Evolutionary conservation across 345 rosid species (phyloP).

Genomic region (Murraya paniculata): DNA sequence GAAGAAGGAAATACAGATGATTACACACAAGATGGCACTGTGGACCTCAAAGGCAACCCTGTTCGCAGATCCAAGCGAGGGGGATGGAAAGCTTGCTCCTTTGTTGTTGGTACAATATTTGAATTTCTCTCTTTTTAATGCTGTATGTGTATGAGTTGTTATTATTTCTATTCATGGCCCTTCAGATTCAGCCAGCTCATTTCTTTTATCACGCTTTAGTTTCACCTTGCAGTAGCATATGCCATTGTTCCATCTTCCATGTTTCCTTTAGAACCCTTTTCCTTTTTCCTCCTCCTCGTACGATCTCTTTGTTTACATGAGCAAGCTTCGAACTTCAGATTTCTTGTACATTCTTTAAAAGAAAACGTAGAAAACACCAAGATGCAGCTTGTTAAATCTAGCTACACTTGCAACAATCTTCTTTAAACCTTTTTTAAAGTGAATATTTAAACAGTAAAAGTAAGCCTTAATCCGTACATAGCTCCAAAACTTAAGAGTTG

Average conservation of each 20-base stretch:
- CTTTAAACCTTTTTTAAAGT: not conserved
- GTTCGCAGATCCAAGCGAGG: slow-evolving; percentile 76
- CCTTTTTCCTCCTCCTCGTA: not conserved
- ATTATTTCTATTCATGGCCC: not conserved
- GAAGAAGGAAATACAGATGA: slow-evolving; percentile 46
- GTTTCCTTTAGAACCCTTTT: not conserved
- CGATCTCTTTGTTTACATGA: too few species aligned
- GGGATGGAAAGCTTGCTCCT: slow-evolving; percentile 86
- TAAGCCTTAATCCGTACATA: not conserved
- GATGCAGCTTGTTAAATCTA: not conserved
- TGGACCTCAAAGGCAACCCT: slow-evolving; percentile 79
- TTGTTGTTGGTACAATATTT: slow-evolving; percentile 58
- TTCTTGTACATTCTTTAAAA: not conserved
- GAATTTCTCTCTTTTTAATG: not conserved
- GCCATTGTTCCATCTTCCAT: not conserved
- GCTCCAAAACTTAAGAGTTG: not conserved
- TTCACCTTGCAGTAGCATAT: not conserved
- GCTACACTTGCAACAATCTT: not conserved
- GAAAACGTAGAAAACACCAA: too few species aligned
- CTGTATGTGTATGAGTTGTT: not conserved
- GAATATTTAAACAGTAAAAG: not conserved
- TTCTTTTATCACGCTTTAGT: not conserved
- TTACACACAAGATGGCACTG: slow-evolving; percentile 89
- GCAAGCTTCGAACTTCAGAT: not conserved
- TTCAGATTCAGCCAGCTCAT: not conserved